phyloP scores from a whole-genome alignment of 108 stramenopile genomes.

The Nannochloropsis oceanica region DNA sequence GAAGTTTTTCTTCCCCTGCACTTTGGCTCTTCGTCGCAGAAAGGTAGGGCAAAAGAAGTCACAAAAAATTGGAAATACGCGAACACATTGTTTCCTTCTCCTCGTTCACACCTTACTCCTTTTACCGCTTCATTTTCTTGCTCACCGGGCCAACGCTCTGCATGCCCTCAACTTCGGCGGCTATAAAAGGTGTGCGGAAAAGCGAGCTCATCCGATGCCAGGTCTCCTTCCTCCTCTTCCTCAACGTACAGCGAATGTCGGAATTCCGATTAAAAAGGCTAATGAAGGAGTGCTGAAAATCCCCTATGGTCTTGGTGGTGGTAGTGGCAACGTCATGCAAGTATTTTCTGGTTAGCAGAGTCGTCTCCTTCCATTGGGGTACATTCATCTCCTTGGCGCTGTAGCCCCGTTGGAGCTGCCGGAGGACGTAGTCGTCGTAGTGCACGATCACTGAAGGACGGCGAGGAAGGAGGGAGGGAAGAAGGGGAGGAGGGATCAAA shows the following conservation, averaged over 20 bases:
- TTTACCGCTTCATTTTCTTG: not conserved
- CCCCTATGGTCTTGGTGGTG: not conserved
- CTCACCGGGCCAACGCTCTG: not conserved
- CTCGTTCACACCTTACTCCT: too few relatives aligned
- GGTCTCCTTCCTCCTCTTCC: not conserved
- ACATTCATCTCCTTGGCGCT: slow-evolving; percentile 28
- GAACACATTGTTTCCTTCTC: too few relatives aligned
- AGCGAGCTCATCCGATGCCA: not conserved
- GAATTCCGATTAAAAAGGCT: not conserved
- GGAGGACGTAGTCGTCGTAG: slow-evolving; percentile 23
- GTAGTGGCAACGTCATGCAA: not conserved
- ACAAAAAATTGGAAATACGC: too few relatives aligned
- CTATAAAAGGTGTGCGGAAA: not conserved
- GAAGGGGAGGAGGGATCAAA: not conserved
- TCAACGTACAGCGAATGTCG: not conserved
- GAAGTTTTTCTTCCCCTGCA: too few relatives aligned
- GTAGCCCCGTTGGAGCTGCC: slow-evolving; percentile 21
- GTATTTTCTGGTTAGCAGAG: not conserved
- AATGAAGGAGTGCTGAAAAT: not conserved
- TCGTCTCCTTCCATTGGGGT: not conserved
- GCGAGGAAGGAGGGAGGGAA: not conserved
- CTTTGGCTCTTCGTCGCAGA: too few relatives aligned
- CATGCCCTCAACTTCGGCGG: not conserved
- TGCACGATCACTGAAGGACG: not conserved
- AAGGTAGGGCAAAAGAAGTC: too few relatives aligned